Base-by-base conservation (phyloP, 23 red algal species). In the Cyanidium caldarium region DNA sequence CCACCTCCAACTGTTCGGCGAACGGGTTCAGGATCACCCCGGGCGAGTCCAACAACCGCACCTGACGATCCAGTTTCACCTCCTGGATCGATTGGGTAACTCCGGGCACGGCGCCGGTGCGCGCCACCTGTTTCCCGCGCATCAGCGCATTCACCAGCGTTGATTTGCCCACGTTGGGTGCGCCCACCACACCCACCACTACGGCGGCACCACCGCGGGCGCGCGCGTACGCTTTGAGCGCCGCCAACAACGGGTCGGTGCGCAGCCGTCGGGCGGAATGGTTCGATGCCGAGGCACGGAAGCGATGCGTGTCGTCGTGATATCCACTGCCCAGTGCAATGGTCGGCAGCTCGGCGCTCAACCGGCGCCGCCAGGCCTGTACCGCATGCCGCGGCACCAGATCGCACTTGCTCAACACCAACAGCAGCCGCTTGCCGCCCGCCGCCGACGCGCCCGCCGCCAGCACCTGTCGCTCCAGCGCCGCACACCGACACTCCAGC, bases 401-500 rank as follows among this genome's bases (percentile, higher is more conserved):
- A 66, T 98, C 92, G 17, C 85, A 72, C 75, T 98, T 98, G 80
- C 87, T 98, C 42, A 98, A 57, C 30, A 98, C 77, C 26, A 98
- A 80, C 13, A 98, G 42, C 20, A 98, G 58, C 35, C 84, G 45
- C 70, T 98, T 98, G 1, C 69, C 33, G 5, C 89, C 89, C 7
- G 76, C 80, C 15, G 78, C 73, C 2, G n/a, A 5, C 13, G 51
- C 51, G 7, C 13, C 51, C 10, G 71, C 61, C 2, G 67, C 73
- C 39, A 87, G 58, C 35, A 98, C 71, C 13, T 73, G 75, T 41
- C 72, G 68, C 70, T 98, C 92, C 31, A 76, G 83, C 31, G 78
- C 74, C 38, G 69, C 38, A 40, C 73, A 86, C 41, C 92, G 69
- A n/a, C 76, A 81, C 17, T 84, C 92, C n/a, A 88, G 45, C 45